Percentiles rank a stretch among this genome's conserved stretches.
Conservation (phyloP, 805 yeast species). For the Saturnispora halmiae region DNA sequence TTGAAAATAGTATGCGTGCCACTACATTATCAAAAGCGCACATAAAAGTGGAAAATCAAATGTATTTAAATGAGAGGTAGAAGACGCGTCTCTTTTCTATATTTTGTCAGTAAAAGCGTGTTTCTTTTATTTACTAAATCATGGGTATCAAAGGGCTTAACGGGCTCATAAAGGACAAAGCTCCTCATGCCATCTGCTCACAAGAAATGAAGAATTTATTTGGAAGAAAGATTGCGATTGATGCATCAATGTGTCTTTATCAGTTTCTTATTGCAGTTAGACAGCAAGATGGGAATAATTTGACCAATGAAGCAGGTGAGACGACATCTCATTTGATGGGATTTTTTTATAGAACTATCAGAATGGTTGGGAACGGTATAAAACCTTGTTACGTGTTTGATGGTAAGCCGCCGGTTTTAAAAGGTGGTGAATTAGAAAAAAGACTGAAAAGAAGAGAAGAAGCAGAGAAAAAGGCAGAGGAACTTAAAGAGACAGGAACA, state of each 20-base stretch:
- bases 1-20: no score
- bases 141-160: constrained; percentile 60
- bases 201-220: constrained; percentile 77
- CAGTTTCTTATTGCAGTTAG: constrained; percentile 95
- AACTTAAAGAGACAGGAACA: constrained; percentile 71
- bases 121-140: neutral
- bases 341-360: constrained; percentile 84
- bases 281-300: constrained; percentile 92
- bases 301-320: constrained; percentile 82
- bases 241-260: constrained; percentile 93
- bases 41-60: no score
- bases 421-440: constrained; percentile 87
- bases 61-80: no score
- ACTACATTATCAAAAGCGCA: no score
- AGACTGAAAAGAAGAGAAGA: constrained; percentile 73
- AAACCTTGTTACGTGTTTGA: constrained; percentile 96
- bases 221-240: constrained; percentile 96
- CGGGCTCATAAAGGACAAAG: constrained; percentile 80
- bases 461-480: constrained; percentile 67
- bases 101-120: neutral
- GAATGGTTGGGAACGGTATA: constrained; percentile 86
- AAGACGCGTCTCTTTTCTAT: neutral
- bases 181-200: constrained; percentile 70
- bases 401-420: constrained; percentile 93
- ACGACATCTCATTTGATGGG: constrained; percentile 94